phyloP scores from a whole-genome alignment of 768 basidiomycete species.

The Lentinula edodes region DNA sequence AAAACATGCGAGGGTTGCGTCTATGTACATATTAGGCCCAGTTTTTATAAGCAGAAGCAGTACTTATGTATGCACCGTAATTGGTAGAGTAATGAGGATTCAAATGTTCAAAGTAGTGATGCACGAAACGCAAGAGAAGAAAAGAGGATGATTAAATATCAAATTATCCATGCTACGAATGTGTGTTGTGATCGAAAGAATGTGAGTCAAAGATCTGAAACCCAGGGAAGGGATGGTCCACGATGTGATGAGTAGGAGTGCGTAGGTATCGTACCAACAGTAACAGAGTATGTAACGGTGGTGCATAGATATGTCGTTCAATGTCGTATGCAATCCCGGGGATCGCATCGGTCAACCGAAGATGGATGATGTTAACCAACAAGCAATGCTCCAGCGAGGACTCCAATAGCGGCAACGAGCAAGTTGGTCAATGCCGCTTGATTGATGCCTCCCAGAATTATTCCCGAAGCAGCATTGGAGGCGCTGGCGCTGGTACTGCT shows the following conservation, averaged over 20 bases:
- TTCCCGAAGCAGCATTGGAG: background rate
- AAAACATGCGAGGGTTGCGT: no score
- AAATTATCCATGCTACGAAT: background rate
- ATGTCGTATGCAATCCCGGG: background rate
- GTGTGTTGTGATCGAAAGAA: background rate
- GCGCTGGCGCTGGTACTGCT: background rate
- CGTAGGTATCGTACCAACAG: no score
- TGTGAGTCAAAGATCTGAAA: background rate
- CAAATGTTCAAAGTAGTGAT: no score
- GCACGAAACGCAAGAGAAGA: background rate
- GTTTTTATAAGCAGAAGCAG: no score
- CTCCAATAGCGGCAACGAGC: background rate
- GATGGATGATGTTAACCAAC: background rate
- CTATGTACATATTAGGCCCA: no score
- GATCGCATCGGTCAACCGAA: background rate
- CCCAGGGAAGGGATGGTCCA: background rate
- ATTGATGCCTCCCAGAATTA: background rate
- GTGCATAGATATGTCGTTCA: background rate
- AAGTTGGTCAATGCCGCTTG: background rate
- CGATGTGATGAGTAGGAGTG: no score
- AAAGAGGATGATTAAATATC: background rate
- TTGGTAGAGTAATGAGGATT: no score
- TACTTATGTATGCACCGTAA: no score
- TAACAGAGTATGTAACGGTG: background rate
- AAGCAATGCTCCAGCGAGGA: background rate